Percentiles rank a stretch among this genome's conserved stretches.
Evolutionary conservation across 371 early-diverging fungal species (phyloP).

Genomic region (Circinella umbellata): DNA sequence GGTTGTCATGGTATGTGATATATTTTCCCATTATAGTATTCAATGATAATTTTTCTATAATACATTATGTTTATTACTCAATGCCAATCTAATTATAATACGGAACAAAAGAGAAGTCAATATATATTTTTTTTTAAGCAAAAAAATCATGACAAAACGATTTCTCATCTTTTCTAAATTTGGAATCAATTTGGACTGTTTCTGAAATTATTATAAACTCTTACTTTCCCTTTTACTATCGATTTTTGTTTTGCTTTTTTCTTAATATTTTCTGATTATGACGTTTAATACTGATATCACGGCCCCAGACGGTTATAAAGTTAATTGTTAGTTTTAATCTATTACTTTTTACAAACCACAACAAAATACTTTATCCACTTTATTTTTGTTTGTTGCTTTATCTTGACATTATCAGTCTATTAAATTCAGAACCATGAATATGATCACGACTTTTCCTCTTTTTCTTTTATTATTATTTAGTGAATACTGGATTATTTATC

Average conservation of each 20-base stretch:
- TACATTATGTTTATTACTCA: too few relatives aligned
- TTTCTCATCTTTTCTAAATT: background rate
- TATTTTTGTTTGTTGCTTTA: too few relatives aligned
- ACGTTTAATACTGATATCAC: slow-evolving; percentile 25
- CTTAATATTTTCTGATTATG: slow-evolving; percentile 13
- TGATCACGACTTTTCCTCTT: too few relatives aligned
- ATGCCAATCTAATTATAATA: too few relatives aligned
- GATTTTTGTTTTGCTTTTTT: background rate
- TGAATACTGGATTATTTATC: slow-evolving; percentile 60
- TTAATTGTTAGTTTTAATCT: slow-evolving; percentile 36
- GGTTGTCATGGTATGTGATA: too few relatives aligned
- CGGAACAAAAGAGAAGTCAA: too few relatives aligned
- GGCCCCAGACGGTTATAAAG: slow-evolving; percentile 42
- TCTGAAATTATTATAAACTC: background rate
- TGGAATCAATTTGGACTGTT: background rate
- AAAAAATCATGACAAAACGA: background rate
- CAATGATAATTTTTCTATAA: too few relatives aligned
- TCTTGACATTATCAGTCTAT: too few relatives aligned
- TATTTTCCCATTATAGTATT: too few relatives aligned
- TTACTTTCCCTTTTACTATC: background rate
- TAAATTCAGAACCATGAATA: too few relatives aligned
- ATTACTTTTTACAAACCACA: background rate
- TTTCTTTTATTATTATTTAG: slow-evolving; percentile 18
- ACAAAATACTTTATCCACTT: too few relatives aligned
- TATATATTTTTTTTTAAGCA: too few relatives aligned